These are phyloP conservation scores for Sporothrix luriei DNA, from an alignment of 2,329 filamentous ascomycete species.

Conservation along the genomic window DNA sequence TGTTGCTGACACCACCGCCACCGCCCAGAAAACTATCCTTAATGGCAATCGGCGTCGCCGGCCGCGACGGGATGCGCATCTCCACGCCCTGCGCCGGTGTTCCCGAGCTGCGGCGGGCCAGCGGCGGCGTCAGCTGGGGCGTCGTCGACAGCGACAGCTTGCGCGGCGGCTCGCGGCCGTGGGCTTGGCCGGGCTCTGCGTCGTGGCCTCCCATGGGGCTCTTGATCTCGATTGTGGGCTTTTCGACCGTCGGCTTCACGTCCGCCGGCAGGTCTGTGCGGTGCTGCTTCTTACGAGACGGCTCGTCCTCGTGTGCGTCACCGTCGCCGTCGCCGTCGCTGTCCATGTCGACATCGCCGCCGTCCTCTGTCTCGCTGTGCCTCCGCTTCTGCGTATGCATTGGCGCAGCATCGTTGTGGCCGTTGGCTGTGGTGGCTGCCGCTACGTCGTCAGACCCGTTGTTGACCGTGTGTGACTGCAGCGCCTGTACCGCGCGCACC, in stretches of 20 bases:
- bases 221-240: too few species aligned
- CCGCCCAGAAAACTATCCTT: slow-evolving; percentile 36
- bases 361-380: slow-evolving; percentile 37
- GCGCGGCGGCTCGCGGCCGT: background rate
- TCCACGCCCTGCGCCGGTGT: slow-evolving; percentile 60
- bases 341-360: slow-evolving; percentile 33
- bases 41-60: slow-evolving; percentile 58
- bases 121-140: slow-evolving; percentile 44
- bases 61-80: slow-evolving; percentile 65
- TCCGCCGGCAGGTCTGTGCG: slow-evolving; percentile 38
- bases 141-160: slow-evolving; percentile 9
- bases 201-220: too few species aligned
- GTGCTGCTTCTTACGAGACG: slow-evolving; percentile 51
- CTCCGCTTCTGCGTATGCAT: slow-evolving; percentile 41
- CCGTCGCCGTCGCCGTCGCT: slow-evolving; percentile 30
- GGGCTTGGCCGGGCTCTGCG: too few species aligned
- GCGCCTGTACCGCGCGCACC: background rate
- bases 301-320: slow-evolving; percentile 40
- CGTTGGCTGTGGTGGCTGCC: background rate
- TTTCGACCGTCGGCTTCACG: slow-evolving; percentile 37
- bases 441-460: background rate
- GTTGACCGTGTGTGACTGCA: background rate
- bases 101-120: slow-evolving; percentile 53
- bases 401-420: slow-evolving; percentile 25
- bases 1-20: slow-evolving; percentile 35